Evolutionary conservation across 768 basidiomycete species (phyloP), one percentile per base, ranked within the genome.

Genomic region (Tylopilus plumbeoviolaceoides): DNA sequence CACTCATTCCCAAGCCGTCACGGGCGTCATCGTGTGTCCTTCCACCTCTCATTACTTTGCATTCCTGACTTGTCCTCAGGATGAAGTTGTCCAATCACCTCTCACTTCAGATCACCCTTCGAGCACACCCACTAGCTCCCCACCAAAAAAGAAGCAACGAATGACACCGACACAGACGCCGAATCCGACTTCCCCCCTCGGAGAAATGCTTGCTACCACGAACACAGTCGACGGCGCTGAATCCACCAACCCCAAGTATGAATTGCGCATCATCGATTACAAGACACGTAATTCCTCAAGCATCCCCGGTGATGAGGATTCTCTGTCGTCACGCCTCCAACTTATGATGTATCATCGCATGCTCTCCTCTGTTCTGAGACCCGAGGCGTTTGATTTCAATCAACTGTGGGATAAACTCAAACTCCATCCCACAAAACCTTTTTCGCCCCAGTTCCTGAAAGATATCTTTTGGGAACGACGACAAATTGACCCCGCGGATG

Each of bases 281-380:
- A 92, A 92, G 66, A 89, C 88, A 17, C 78, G 89, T 42, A 71
- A 66, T 12, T 63, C 66, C 3, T 54, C 71, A 1, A 73, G 65
- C 14, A 57, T 90, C 2, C 89, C 89, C 2, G 64, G 73, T 4
- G 73, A 82, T 14, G 74, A 76, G 38, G 88, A 90, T 56, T 75
- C 81, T 0, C 63, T 78, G 14, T 64, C 82, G 1, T 75, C 88
- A 0, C 79, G 80, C 7, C 69, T 90, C 33, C 90, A 92, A 63
- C 75, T 91, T 5, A 89, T 89, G 85, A 69, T 90, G 35, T 92
- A 92, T 62, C 78, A 80, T 59, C 80, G 81, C 17, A 78, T 92
- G 47, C 73, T 92, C 35, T 72, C 74, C 20, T 68, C 70, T 4
- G 69, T 89, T 12, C 63, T 84, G 18, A 67, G 77, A 4, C 73